Evolutionary conservation across 2,329 filamentous ascomycete genomes (phyloP).

Genomic region (Neonectria magnoliae): DNA sequence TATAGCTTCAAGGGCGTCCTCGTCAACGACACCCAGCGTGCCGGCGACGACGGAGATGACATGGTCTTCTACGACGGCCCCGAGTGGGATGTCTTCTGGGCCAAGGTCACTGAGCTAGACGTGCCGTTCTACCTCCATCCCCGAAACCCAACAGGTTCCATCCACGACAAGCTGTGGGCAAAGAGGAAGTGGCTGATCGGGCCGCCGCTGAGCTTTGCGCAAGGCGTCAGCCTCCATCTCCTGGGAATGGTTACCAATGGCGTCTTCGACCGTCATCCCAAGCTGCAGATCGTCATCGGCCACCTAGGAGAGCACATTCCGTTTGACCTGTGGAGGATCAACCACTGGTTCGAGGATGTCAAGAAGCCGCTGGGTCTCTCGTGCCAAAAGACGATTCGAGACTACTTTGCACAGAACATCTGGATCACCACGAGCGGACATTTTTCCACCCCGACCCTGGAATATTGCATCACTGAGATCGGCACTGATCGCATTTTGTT

Average conservation of each 20-base stretch:
- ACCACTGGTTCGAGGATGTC: constrained; percentile 66
- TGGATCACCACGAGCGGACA: constrained; percentile 68
- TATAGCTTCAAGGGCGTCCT: constrained; percentile 71
- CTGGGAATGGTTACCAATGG: constrained; percentile 62
- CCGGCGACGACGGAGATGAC: constrained; percentile 66
- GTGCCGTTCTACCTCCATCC: constrained; percentile 74
- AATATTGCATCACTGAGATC: constrained; percentile 60
- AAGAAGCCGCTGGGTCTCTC: constrained; percentile 60
- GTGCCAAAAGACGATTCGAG: constrained; percentile 60
- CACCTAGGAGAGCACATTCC: constrained; percentile 61
- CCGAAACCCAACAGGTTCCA: constrained; percentile 63
- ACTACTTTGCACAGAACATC: constrained; percentile 65
- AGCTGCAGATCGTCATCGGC: constrained; percentile 57
- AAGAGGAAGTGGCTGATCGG: constrained; percentile 69
- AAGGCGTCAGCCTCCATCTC: constrained; percentile 67
- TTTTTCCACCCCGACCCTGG: constrained; percentile 63
- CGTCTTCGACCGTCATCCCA: constrained; percentile 60
- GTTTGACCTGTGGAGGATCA: constrained; percentile 60
- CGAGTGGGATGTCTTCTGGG: constrained; percentile 71
- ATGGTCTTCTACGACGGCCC: constrained; percentile 72
- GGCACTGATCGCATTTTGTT: constrained; percentile 62
- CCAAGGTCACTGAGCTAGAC: constrained; percentile 65
- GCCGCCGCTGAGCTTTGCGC: constrained; percentile 66
- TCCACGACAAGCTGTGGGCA: constrained; percentile 67
- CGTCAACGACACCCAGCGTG: constrained; percentile 70